Base-by-base conservation (phyloP, 176 grass and related monocot species). In the Oryza meyeriana region DNA sequence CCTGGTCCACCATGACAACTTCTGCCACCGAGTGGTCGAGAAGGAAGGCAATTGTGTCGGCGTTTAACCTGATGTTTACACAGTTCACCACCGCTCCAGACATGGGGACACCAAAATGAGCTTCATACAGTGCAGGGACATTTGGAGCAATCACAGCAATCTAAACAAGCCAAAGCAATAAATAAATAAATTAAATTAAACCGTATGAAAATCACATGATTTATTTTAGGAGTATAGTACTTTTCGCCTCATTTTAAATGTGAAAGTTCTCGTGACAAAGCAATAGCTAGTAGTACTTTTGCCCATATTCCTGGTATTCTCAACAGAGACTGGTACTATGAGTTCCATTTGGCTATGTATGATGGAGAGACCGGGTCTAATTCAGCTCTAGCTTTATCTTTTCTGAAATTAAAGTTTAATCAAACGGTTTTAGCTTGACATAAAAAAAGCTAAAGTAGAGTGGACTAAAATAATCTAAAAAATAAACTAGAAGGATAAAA, bases 111-210 rank as follows among this genome's bases (percentile, higher is more conserved):
- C 93, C 91, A 10, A 99, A 99, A 50, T 99, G 96, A 42, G 89
- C 89, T 86, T 99, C 96, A 14, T 91, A 99, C 25, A 93, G 83
- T 20, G 93, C 96, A 5, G 93, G 96, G 18, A 99, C 47, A 67
- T 95, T 99, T 71, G 96, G 93, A 70, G 93, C 93, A 84, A 99
- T 90, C 22, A 99, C 85, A 13, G 96, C 91, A 85, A 99, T 93
- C 93, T 95, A 76, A 76, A 30, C 12, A 77, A 81, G 57, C 50
- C 12, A 41, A 12, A 72, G 58, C 20, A 25, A 34, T 67, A 4
- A 72, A 4, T 4, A 76, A 47, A 13, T 44, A 16, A 47, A 66
- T 71, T 48, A 66, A 61, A 24, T 33, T 22, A 34, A 69, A 63
- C 40, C 47, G 26, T 41, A 64, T 22, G 40, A 62, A 62, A 72